Conservation (phyloP, 208 protist genomes). For the Phytomonas francai region DNA sequence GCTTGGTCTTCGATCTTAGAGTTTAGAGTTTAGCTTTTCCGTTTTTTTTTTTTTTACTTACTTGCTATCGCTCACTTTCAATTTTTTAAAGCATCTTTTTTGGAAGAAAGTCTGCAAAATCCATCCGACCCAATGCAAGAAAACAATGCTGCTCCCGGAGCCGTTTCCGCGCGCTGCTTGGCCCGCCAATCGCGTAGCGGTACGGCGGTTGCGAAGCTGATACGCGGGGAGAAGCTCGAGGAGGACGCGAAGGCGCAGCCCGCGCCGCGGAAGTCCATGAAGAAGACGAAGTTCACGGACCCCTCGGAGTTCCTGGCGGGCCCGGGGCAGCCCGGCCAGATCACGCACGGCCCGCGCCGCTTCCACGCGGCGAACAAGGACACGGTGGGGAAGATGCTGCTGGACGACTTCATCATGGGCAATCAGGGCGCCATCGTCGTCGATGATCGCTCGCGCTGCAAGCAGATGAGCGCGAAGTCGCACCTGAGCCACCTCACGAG, state of each 20-base stretch:
- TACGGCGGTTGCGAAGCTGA: conserved; percentile 19
- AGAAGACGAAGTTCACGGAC: conserved; percentile 26
- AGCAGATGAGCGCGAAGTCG: not conserved
- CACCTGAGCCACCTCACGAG: conserved; percentile 14
- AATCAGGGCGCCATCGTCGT: conserved; percentile 8
- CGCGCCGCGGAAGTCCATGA: conserved; percentile 11
- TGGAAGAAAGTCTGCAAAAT: not conserved
- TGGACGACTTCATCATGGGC: conserved; percentile 59
- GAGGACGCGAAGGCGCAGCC: conserved; percentile 15
- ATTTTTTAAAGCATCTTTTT: not conserved
- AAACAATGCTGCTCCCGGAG: not conserved
- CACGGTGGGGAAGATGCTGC: conserved; percentile 55
- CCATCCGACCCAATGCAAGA: conserved; percentile 3
- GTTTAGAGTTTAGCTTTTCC: not conserved
- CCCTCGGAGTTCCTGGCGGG: conserved; percentile 65
- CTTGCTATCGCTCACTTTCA: not conserved
- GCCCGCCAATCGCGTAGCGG: conserved; percentile 26
- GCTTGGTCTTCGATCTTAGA: not conserved
- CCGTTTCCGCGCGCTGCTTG: conserved; percentile 20
- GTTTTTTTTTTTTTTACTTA: not conserved
- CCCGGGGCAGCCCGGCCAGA: conserved; percentile 44
- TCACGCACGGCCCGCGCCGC: conserved; percentile 54
- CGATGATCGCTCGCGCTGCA: conserved; percentile 6
- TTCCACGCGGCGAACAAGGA: conserved; percentile 39
- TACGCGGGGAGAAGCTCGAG: conserved; percentile 15